Percentiles rank a stretch among this genome's conserved stretches.
phyloP scores from a whole-genome alignment of 257 asterid genomes.

The Oldenlandia corymbosa region DNA sequence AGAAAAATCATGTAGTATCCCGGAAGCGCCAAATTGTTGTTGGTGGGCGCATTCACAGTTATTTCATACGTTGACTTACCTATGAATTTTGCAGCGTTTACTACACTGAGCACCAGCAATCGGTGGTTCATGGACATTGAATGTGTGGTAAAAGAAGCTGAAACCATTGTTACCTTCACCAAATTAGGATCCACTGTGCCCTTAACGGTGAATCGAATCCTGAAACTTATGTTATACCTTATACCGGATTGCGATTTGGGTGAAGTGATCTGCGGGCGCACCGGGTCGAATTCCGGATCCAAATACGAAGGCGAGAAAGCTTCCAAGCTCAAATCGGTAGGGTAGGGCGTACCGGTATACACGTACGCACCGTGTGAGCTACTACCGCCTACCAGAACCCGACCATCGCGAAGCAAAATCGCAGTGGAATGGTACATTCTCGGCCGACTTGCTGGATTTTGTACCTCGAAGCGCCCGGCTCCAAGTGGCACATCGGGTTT shows the following conservation, averaged over 20 bases:
- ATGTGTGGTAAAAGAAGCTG: conserved; percentile 39
- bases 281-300: neutral
- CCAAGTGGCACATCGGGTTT: conserved; percentile 9
- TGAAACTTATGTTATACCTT: conserved; percentile 4
- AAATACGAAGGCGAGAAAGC: conserved; percentile 32
- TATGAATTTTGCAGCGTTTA: neutral
- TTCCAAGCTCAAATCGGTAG: conserved; percentile 34
- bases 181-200: neutral
- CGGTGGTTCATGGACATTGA: conserved; percentile 47
- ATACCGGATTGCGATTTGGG: conserved; percentile 10
- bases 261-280: conserved; percentile 20
- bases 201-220: conserved; percentile 10
- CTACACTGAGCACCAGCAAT: conserved; percentile 18
- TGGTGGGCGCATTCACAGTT: conserved; percentile 17
- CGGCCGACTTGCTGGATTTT: conserved; percentile 16
- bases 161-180: conserved; percentile 32
- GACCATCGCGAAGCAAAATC: conserved; percentile 33
- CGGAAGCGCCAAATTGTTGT: conserved; percentile 20
- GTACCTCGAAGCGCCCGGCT: conserved; percentile 26
- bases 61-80: conserved; percentile 19
- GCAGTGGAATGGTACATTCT: conserved; percentile 48
- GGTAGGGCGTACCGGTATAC: conserved; percentile 14
- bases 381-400: conserved; percentile 40
- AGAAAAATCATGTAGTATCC: conserved; percentile 34
- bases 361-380: conserved; percentile 26